These are phyloP conservation scores for Thuidium tamariscinum DNA, from an alignment of 225 moss, liverwort and hornwort species.

Conservation along the genomic window DNA sequence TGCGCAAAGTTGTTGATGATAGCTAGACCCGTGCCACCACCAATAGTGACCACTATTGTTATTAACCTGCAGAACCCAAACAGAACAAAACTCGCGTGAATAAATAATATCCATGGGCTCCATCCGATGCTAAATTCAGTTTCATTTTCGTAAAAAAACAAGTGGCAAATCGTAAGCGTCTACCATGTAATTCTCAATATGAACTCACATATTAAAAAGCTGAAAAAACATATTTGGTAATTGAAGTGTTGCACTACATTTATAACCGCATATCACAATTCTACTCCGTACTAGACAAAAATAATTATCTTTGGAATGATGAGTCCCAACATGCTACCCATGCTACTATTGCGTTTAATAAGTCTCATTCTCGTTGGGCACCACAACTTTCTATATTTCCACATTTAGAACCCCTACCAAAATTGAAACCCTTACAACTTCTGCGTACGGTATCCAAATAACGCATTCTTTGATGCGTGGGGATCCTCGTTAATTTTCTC, in stretches of 20 bases:
- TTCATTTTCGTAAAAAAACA: background rate
- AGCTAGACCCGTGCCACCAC: constrained; percentile 52
- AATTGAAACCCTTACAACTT: background rate
- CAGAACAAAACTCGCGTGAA: background rate
- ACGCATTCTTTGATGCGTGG: background rate
- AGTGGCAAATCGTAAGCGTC: background rate
- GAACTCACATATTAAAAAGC: background rate
- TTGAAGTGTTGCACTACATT: background rate
- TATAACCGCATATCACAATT: background rate
- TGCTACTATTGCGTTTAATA: background rate
- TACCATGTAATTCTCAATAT: background rate
- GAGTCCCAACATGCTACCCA: background rate
- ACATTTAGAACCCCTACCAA: background rate
- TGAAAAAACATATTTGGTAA: background rate
- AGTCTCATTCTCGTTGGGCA: background rate
- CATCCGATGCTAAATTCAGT: background rate
- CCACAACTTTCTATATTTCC: background rate
- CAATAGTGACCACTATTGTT: constrained; percentile 30
- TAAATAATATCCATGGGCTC: background rate
- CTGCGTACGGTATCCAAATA: background rate
- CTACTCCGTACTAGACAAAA: background rate
- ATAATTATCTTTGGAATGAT: background rate
- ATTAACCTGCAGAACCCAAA: constrained; percentile 23
- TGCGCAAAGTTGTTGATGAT: constrained; percentile 64
- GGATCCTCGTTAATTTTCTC: background rate